Evolutionary conservation across 768 basidiomycete species (phyloP), one percentile per base, ranked within the genome.

Genomic region (Austroboletus festivus): DNA sequence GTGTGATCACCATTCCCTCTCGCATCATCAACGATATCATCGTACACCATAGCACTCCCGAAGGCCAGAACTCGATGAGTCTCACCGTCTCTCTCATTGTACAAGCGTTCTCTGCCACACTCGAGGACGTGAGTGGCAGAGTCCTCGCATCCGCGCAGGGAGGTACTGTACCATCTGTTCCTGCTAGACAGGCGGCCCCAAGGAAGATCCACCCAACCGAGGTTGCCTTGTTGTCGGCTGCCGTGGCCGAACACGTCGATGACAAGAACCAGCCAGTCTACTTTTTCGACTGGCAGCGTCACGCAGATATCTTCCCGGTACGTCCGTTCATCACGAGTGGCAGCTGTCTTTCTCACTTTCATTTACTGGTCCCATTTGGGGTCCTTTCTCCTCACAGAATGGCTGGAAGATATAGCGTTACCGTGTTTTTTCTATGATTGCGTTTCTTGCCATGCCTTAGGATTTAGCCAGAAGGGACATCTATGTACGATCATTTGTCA

Each of bases 281-380:
- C 43, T 49, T 62, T 35, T 53, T 52, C 18, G 62, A 63, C 35
- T 65, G 61, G 58, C 48, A 53, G 50, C 48, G 42, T 23, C 61
- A 64, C 28, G 23, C 26, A 9, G 42, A 39, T 15, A 33, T 64
- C 24, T 64, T 64, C 47, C 42, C 51, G 0, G 64, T 64, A 51
- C 51, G 59, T 46, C 21, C n/a, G n/a, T n/a, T n/a, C 28, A 28
- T 28, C 28, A 12, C 12, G 28, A 28, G 28, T 28, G 28, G 5
- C 12, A 12, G 5, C 28, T 28, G 28, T 28, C 28, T 28, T 28
- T 28, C 12, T 28, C 28, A 5, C 28, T 5, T 12, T 28, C 12
- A 5, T 5, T 28, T 28, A 12, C 28, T 28, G 28, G 12, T 12
- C 5, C 12, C 28, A 28, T 28, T 28, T 28, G 7, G 28, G n/a